Percentiles rank a stretch among this genome's conserved stretches.
Conservation (phyloP, 805 yeast genomes). For the Torulaspora maleeae region DNA sequence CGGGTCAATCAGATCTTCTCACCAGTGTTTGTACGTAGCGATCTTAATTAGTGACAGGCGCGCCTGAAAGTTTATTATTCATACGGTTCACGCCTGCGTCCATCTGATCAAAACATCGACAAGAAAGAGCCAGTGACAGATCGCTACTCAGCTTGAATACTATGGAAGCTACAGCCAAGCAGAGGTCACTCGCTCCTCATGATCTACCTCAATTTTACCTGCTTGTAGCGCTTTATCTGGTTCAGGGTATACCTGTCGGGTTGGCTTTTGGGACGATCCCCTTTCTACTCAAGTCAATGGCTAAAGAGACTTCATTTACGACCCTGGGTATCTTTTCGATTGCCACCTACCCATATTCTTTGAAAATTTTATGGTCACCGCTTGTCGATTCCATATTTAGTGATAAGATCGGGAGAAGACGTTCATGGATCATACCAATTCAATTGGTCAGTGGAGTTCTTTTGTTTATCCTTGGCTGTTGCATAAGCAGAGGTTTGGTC, state of each 20-base stretch:
- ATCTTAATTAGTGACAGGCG: neutral
- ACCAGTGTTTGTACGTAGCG: no score
- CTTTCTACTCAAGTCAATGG: slow-evolving; percentile 66
- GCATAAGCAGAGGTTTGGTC: slow-evolving; percentile 43
- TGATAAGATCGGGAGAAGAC: slow-evolving; percentile 67
- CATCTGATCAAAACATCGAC: neutral
- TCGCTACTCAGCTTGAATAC: neutral
- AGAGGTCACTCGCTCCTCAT: slow-evolving; percentile 27
- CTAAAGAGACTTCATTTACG: slow-evolving; percentile 65
- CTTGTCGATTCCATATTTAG: slow-evolving; percentile 83
- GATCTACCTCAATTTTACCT: slow-evolving; percentile 76
- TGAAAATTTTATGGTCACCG: slow-evolving; percentile 93
- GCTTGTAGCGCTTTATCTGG: slow-evolving; percentile 66
- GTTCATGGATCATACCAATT: slow-evolving; percentile 92
- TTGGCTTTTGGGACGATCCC: slow-evolving; percentile 93
- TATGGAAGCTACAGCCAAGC: slow-evolving; percentile 3
- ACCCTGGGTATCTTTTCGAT: slow-evolving; percentile 87
- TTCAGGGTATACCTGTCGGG: slow-evolving; percentile 97
- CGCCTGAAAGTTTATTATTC: neutral
- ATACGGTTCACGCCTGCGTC: neutral
- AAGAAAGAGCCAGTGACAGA: neutral
- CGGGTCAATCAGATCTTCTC: no score
- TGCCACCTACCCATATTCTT: slow-evolving; percentile 91
- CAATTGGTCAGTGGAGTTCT: slow-evolving; percentile 75
- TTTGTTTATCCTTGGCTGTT: slow-evolving; percentile 56